These are phyloP conservation scores for Citropsis articulata DNA, from an alignment of 345 rosid species.

Conservation along the genomic window DNA sequence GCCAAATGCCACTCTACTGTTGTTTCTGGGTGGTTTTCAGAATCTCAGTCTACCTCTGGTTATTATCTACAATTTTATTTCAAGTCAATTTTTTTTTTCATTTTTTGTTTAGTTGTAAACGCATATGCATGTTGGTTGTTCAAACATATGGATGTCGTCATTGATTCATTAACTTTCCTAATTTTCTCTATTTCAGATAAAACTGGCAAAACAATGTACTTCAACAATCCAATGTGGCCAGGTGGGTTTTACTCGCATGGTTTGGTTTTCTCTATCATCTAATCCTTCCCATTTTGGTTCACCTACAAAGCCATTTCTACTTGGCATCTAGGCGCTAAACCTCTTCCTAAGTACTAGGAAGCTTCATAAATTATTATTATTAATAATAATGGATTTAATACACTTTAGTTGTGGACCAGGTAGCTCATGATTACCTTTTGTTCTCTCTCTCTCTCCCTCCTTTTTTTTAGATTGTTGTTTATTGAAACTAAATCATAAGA, in stretches of 20 bases:
- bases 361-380: too few species aligned
- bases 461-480: neutral
- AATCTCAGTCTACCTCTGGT: conserved; percentile 62
- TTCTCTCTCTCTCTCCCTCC: neutral
- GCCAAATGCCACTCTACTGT: conserved; percentile 93
- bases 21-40: conserved; percentile 99
- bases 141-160: neutral
- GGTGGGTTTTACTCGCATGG: conserved; percentile 40
- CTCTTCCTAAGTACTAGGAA: neutral
- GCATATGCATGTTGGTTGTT: neutral
- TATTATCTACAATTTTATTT: conserved; percentile 19
- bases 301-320: neutral
- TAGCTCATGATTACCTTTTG: neutral
- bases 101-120: neutral
- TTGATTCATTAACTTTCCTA: conserved; percentile 6
- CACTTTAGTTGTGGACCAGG: too few species aligned
- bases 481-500: neutral
- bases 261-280: neutral
- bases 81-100: neutral
- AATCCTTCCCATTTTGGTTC: neutral
- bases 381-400: too few species aligned
- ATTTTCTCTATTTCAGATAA: conserved; percentile 36
- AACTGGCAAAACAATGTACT: conserved; percentile 57
- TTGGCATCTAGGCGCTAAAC: neutral
- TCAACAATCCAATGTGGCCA: conserved; percentile 99